Evolutionary conservation across 768 basidiomycete genomes (phyloP), one percentile per base, ranked within the genome.

Genomic region (Lactarius sp.): DNA sequence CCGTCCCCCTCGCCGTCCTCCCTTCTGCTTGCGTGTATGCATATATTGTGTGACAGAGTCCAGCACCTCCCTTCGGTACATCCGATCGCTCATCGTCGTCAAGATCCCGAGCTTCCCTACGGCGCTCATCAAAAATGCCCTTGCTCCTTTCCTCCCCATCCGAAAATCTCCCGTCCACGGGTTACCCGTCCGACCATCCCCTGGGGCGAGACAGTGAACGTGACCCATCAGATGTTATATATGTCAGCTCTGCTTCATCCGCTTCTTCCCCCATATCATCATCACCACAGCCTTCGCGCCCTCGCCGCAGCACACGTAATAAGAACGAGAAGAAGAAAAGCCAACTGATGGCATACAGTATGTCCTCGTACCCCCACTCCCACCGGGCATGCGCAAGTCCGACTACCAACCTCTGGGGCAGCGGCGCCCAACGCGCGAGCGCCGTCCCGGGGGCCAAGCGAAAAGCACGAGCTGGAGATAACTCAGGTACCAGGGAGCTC

Each of bases 81-180:
- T 33, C 31, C 52, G 20, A n/a, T n/a, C 16, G 27, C 27, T 47
- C 57, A 1, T 59, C 52, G 31, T 53, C 56, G 33, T 63, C 56
- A 3, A 41, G 22, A 6, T 52, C 56, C 51, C 34, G n/a, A 8
- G 50, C 9, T 22, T 7, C 51, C 1, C 3, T 36, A 9, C 27
- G 16, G n/a, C 52, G 33, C 27, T 10, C 18, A 5, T 52, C 61
- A 16, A 63, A 53, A 10, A 58, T 56, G 1, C 62, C 62, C 8
- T 42, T 63, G 13, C 58, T 59, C 37, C 62, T 54, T 33, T 56
- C 62, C 46, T 63, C 56, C 8, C 56, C 62, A 3, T 47, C 62
- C 18, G 61, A 53, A n/a, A 52, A 51, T 22, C 0, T 1, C 39
- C 33, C 7, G 2, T 18, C 22, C n/a, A 8, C 41, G 16, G 16